phyloP scores from a whole-genome alignment of 139 green algal genomes.

The Klebsormidium nitens region DNA sequence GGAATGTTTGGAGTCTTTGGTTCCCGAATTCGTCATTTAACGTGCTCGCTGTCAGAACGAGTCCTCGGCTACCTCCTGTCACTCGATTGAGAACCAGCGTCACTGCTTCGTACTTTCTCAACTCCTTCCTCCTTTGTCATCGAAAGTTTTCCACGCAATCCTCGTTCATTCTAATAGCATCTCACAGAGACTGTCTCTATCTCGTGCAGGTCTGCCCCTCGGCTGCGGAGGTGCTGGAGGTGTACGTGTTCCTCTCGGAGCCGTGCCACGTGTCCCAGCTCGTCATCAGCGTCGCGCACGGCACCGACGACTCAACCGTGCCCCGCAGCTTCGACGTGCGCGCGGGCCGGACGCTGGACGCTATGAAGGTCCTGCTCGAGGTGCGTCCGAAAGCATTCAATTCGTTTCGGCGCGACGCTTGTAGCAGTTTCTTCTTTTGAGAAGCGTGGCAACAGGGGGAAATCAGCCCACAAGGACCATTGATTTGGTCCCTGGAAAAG shows the following conservation, averaged over 20 bases:
- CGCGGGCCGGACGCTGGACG: constrained; percentile 19
- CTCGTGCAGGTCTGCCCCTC: constrained; percentile 24
- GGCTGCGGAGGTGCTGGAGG: constrained; percentile 15
- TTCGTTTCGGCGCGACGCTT: too few species aligned
- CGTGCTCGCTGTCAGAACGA: too few species aligned
- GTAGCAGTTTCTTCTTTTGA: constrained; percentile 4
- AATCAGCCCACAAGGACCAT: neutral
- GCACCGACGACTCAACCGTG: constrained; percentile 12
- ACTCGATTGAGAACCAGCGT: too few species aligned
- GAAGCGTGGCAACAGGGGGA: too few species aligned
- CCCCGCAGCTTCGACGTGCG: constrained; percentile 35
- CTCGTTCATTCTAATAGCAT: neutral
- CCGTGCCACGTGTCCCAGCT: constrained; percentile 32
- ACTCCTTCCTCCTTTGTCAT: too few species aligned
- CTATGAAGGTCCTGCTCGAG: constrained; percentile 23
- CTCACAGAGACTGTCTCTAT: neutral
- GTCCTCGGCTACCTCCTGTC: too few species aligned
- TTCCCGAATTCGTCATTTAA: too few species aligned
- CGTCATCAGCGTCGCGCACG: constrained; percentile 38
- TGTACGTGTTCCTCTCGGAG: constrained; percentile 36
- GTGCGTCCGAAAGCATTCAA: too few species aligned
- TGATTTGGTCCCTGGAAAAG: neutral
- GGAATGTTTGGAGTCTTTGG: too few species aligned
- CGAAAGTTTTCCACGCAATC: too few species aligned
- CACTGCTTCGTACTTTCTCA: too few species aligned